phyloP scores from a whole-genome alignment of 192 early-diverging fungal species.

The Coemansia reversa region DNA sequence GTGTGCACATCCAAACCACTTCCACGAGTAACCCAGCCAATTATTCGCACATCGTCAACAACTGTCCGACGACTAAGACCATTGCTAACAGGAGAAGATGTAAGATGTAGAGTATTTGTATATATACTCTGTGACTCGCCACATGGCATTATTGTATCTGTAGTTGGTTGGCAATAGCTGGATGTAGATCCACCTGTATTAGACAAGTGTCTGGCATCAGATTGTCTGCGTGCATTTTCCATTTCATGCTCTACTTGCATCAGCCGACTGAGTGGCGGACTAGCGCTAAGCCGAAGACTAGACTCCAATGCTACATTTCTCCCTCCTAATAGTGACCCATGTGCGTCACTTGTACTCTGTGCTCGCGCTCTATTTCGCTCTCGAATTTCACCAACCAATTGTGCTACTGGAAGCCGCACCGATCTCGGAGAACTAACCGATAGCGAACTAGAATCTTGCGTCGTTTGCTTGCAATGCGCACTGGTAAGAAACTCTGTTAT shows the following conservation, averaged over 20 bases:
- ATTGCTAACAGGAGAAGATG: not conserved
- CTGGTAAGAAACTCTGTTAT: conserved; percentile 21
- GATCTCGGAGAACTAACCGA: conserved; percentile 18
- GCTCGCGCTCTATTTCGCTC: conserved; percentile 17
- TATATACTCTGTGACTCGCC: not conserved
- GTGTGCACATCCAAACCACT: conserved; percentile 50
- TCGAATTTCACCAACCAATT: conserved; percentile 16
- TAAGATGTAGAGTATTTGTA: not conserved
- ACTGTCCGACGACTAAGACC: conserved; percentile 16
- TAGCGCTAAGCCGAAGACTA: conserved; percentile 5
- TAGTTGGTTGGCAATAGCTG: not conserved
- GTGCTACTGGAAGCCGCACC: conserved; percentile 11
- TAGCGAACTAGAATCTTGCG: conserved; percentile 12
- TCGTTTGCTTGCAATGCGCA: not conserved
- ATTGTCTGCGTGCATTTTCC: not conserved
- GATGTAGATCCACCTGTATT: not conserved
- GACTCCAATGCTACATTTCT: not conserved
- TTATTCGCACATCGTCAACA: conserved; percentile 49
- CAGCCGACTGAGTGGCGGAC: conserved; percentile 38
- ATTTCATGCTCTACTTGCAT: conserved; percentile 39
- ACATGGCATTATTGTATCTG: conserved; percentile 1
- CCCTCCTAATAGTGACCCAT: not conserved
- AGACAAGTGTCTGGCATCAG: not conserved
- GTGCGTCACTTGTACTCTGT: conserved; percentile 5
- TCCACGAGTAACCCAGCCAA: conserved; percentile 48